These are phyloP conservation scores for Trebouxia gelatinosa DNA, from an alignment of 163 green algal genomes.

Conservation along the genomic window DNA sequence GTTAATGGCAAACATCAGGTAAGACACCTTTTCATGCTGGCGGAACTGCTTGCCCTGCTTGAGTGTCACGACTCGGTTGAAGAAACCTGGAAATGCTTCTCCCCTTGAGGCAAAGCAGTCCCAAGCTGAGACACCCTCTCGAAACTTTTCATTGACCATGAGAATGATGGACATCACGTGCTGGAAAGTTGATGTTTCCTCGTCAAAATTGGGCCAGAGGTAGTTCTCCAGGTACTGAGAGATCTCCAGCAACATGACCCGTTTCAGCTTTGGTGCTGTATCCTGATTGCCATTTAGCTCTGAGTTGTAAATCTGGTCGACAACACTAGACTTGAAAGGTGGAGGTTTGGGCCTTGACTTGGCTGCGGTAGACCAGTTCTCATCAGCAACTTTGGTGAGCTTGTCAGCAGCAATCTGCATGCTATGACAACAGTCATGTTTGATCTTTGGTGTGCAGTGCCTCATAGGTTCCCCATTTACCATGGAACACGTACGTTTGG, in stretches of 20 bases:
- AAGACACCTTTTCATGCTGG: constrained; percentile 52
- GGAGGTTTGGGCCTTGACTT: constrained; percentile 39
- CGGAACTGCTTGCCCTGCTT: constrained; percentile 40
- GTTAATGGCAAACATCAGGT: constrained; percentile 86
- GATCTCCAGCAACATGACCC: constrained; percentile 54
- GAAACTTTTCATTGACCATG: constrained; percentile 97
- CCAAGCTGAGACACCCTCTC: constrained; percentile 84
- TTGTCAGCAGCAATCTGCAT: constrained; percentile 68
- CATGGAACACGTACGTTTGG: background rate
- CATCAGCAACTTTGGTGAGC: constrained; percentile 63
- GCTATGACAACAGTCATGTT: background rate
- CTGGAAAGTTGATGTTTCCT: constrained; percentile 53
- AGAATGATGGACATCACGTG: constrained; percentile 80
- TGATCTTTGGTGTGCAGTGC: background rate
- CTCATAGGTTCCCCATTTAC: too few relatives aligned
- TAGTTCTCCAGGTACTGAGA: constrained; percentile 97
- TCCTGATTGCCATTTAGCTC: constrained; percentile 48
- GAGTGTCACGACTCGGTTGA: constrained; percentile 64
- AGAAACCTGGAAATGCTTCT: constrained; percentile 53
- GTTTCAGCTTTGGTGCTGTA: background rate
- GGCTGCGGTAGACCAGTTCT: constrained; percentile 63
- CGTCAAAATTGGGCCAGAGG: constrained; percentile 87
- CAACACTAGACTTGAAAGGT: constrained; percentile 33
- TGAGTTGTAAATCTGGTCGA: constrained; percentile 45
- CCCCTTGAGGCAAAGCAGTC: constrained; percentile 64